Percentiles rank a stretch among this genome's conserved stretches.
These are phyloP conservation scores for Colletotrichum zoysiae DNA, from an alignment of 2,329 filamentous ascomycete species.

Conservation along the genomic window DNA sequence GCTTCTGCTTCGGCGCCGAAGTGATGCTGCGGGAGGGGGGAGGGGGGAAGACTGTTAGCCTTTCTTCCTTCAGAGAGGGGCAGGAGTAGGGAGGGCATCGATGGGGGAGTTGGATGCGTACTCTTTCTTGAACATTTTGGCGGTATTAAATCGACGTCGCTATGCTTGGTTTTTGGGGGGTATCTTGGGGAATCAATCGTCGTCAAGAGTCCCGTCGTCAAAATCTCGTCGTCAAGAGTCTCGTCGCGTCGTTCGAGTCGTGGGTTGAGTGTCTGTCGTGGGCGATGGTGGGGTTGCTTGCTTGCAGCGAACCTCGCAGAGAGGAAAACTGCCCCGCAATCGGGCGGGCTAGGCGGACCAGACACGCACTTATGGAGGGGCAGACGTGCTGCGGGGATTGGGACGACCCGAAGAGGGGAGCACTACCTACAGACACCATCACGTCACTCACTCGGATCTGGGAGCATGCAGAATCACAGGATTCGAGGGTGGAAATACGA, in stretches of 20 bases:
- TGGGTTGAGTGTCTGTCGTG: slow-evolving; percentile 28
- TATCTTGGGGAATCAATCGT: slow-evolving; percentile 16
- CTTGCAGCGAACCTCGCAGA: slow-evolving; percentile 41
- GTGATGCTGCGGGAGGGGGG: slow-evolving; percentile 70
- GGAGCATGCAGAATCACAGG: neutral
- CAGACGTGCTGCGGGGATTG: neutral
- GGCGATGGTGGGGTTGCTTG: slow-evolving; percentile 38
- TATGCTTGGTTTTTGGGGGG: neutral
- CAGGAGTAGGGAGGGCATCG: neutral
- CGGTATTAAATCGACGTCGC: slow-evolving; percentile 31
- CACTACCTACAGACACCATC: slow-evolving; percentile 6
- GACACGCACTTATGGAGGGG: slow-evolving; percentile 42
- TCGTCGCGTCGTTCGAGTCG: slow-evolving; percentile 37
- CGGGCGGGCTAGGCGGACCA: slow-evolving; percentile 47
- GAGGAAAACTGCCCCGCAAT: slow-evolving; percentile 42
- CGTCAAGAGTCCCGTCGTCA: slow-evolving; percentile 25
- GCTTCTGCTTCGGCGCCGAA: slow-evolving; percentile 88
- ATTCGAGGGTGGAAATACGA: neutral
- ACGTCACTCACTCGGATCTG: slow-evolving; percentile 31
- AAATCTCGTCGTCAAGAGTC: slow-evolving; percentile 36
- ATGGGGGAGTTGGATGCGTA: slow-evolving; percentile 55
- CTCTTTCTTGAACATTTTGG: slow-evolving; percentile 94
- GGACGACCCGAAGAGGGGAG: neutral
- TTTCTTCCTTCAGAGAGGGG: neutral
- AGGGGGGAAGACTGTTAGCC: slow-evolving; percentile 45